Evolutionary conservation across 495 filamentous ascomycete species (phyloP).

Genomic region (Tuber indicum): DNA sequence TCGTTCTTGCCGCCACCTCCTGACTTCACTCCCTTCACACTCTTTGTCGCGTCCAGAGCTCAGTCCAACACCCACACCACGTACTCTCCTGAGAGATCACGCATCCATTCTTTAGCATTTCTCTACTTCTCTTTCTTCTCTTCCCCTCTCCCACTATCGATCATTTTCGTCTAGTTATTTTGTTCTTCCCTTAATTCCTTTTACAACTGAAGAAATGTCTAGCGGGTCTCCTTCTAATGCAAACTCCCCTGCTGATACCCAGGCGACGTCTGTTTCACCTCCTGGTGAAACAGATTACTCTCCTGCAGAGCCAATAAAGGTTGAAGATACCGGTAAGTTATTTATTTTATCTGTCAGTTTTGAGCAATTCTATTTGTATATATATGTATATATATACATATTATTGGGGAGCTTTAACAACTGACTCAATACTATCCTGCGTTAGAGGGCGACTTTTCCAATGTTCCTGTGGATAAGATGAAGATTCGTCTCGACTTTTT

Average conservation of each 20-base stretch:
- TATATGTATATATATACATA: not conserved
- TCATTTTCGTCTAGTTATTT: not conserved
- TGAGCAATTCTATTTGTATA: not conserved
- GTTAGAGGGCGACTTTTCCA: constrained; percentile 18
- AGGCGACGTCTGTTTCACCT: not conserved
- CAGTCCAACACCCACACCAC: not conserved
- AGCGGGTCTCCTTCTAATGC: not conserved
- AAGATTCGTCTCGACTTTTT: constrained; percentile 36
- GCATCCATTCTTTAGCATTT: not conserved
- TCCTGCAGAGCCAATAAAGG: not conserved
- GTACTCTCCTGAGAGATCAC: not conserved
- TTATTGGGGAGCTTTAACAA: not conserved
- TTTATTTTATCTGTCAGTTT: not conserved
- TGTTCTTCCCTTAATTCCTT: not conserved
- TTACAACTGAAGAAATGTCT: not conserved
- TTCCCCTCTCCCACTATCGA: not conserved
- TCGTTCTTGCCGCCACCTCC: not conserved
- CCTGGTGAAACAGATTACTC: not conserved
- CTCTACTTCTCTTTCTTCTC: not conserved
- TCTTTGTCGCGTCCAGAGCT: not conserved
- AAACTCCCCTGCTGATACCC: constrained; percentile 2
- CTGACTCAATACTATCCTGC: not conserved
- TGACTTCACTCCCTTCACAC: not conserved
- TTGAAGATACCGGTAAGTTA: not conserved
- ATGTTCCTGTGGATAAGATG: constrained; percentile 35